Percentiles rank a stretch among this genome's conserved stretches.
Evolutionary conservation across 2,329 filamentous ascomycete species (phyloP).

Genomic region (Calonectria fujianensis): DNA sequence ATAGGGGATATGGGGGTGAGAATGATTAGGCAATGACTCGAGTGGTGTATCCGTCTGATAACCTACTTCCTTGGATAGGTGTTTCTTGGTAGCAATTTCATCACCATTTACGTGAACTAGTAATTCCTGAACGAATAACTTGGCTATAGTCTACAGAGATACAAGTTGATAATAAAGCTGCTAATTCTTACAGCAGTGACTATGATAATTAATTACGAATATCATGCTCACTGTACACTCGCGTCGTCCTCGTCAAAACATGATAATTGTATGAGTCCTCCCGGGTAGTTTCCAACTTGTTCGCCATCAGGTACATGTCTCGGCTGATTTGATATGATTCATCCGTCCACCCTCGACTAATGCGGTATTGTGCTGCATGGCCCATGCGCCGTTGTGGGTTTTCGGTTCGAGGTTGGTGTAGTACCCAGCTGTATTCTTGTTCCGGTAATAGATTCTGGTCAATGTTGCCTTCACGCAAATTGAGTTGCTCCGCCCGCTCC

Average conservation of each 20-base stretch:
- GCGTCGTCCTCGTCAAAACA: neutral
- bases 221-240: too few relatives aligned
- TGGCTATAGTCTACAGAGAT: neutral
- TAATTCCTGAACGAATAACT: neutral
- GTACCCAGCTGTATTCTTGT: constrained; percentile 15
- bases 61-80: neutral
- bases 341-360: neutral
- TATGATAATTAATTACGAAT: neutral
- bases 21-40: neutral
- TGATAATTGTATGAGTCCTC: neutral
- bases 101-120: neutral
- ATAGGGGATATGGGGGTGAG: neutral
- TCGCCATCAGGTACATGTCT: neutral
- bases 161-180: neutral
- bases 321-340: neutral
- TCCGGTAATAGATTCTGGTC: neutral
- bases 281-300: constrained; percentile 10
- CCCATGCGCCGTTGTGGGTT: neutral
- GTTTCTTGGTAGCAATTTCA: neutral
- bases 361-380: neutral
- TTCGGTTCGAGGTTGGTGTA: neutral
- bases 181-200: neutral
- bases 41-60: neutral
- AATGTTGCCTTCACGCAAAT: neutral
- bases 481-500: constrained; percentile 18